Conservation (phyloP, 495 filamentous ascomycete genomes). For the Hyphodiscus hymeniophilus region DNA sequence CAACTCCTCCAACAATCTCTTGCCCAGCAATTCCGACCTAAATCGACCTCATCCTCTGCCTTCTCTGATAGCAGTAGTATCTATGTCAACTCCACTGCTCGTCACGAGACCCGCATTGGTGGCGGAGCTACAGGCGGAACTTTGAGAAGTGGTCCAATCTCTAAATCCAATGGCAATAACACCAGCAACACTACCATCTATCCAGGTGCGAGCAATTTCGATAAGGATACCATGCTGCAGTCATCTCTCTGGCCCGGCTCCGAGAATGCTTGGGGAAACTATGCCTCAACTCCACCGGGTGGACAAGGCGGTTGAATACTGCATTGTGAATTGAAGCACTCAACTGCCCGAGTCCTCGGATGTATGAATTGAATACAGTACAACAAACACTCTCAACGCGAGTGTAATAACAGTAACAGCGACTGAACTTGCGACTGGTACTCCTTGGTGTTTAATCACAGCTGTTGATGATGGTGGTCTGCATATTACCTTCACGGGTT, state of each 20-base stretch:
- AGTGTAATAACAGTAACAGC: background rate
- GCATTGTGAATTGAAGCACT: too few species aligned
- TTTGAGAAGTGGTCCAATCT: background rate
- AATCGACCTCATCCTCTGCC: conserved; percentile 8
- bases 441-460: too few species aligned
- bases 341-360: too few species aligned
- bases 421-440: background rate
- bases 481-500: too few species aligned
- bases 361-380: too few species aligned
- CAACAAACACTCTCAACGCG: too few species aligned
- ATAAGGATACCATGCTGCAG: conserved; percentile 13
- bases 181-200: conserved; percentile 17
- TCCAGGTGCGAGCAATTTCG: conserved; percentile 15
- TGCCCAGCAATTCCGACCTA: conserved; percentile 9
- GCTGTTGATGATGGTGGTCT: too few species aligned
- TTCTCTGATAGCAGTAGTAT: conserved; percentile 31
- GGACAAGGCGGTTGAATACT: conserved; percentile 21
- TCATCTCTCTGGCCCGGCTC: conserved; percentile 15
- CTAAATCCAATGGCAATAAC: conserved; percentile 5
- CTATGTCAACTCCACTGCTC: conserved; percentile 24
- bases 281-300: conserved; percentile 17
- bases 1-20: conserved; percentile 13
- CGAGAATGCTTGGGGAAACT: conserved; percentile 4
- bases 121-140: conserved; percentile 6
- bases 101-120: conserved; percentile 16